phyloP scores from a whole-genome alignment of 2,329 filamentous ascomycete genomes.

The Grosmannia serpens region DNA sequence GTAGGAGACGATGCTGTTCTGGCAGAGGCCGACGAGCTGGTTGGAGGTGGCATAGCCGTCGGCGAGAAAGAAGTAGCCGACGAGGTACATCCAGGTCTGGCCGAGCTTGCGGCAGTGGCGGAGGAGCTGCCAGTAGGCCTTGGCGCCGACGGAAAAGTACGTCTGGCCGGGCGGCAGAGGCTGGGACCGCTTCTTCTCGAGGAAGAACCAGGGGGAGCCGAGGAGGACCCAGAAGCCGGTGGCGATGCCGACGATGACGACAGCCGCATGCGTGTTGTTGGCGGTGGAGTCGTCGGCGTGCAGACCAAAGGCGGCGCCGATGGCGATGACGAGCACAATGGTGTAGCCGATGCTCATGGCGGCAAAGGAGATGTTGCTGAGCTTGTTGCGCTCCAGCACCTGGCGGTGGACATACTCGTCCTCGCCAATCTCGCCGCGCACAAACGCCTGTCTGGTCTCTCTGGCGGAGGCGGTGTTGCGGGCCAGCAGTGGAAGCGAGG shows the following conservation, averaged over 20 bases:
- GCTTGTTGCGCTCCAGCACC: constrained; percentile 1
- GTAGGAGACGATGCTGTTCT: not conserved
- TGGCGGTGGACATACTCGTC: not conserved
- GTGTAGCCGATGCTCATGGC: constrained; percentile 3
- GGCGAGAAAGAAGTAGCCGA: not conserved
- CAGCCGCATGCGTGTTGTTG: constrained; percentile 1
- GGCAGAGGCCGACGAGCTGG: constrained; percentile 1
- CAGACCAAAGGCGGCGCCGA: not conserved
- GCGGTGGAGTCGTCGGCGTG: not conserved
- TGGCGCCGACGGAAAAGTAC: not conserved
- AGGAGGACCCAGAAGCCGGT: constrained; percentile 2
- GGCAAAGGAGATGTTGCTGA: constrained; percentile 1
- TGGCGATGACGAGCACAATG: not conserved
- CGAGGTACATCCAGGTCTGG: not conserved
- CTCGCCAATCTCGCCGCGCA: not conserved
- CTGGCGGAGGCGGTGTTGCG: not conserved
- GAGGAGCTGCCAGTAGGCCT: constrained; percentile 1
- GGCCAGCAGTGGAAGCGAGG: not conserved
- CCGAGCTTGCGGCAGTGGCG: not conserved
- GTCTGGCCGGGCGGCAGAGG: not conserved
- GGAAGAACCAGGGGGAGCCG: constrained; percentile 1
- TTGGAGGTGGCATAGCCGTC: constrained; percentile 1
- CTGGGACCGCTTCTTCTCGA: not conserved
- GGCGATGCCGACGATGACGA: constrained; percentile 1
- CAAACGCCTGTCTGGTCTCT: not conserved